phyloP scores from a whole-genome alignment of 2,329 filamentous ascomycete genomes.

The Alternaria tenuissima region DNA sequence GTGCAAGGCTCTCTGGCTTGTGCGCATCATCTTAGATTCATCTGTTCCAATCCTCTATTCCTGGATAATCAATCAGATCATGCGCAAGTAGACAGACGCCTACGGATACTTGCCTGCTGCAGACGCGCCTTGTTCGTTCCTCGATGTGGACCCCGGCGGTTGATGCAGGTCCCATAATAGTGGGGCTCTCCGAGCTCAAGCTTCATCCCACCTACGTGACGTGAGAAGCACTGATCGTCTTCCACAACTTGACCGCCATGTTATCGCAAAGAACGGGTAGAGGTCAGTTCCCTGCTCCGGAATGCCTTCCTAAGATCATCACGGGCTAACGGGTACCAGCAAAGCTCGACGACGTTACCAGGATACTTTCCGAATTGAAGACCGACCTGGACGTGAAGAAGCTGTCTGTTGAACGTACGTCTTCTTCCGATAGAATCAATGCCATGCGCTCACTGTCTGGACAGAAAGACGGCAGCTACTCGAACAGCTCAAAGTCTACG shows the following conservation, averaged over 20 bases:
- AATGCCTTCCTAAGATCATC: background rate
- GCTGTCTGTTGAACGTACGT: conserved; percentile 68
- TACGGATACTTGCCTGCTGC: background rate
- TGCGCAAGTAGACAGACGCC: background rate
- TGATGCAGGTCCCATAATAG: conserved; percentile 14
- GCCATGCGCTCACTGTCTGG: conserved; percentile 14
- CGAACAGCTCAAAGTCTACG: conserved; percentile 76
- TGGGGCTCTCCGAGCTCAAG: conserved; percentile 17
- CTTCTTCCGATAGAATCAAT: background rate
- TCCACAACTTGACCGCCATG: conserved; percentile 5
- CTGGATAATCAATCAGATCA: background rate
- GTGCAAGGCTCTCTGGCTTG: background rate
- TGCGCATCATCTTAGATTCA: background rate
- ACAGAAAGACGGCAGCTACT: conserved; percentile 69
- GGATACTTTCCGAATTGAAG: conserved; percentile 68
- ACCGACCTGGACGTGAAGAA: conserved; percentile 68
- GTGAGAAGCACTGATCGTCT: background rate
- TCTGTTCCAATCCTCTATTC: too few relatives aligned
- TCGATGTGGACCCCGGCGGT: conserved; percentile 7
- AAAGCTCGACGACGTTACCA: conserved; percentile 74
- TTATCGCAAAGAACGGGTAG: conserved; percentile 28
- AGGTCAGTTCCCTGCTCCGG: conserved; percentile 19
- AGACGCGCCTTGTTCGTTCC: conserved; percentile 10
- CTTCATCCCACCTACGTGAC: conserved; percentile 10
- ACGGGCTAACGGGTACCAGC: conserved; percentile 49